phyloP scores from a whole-genome alignment of 83 land plant species.

The Thuja plicata region DNA sequence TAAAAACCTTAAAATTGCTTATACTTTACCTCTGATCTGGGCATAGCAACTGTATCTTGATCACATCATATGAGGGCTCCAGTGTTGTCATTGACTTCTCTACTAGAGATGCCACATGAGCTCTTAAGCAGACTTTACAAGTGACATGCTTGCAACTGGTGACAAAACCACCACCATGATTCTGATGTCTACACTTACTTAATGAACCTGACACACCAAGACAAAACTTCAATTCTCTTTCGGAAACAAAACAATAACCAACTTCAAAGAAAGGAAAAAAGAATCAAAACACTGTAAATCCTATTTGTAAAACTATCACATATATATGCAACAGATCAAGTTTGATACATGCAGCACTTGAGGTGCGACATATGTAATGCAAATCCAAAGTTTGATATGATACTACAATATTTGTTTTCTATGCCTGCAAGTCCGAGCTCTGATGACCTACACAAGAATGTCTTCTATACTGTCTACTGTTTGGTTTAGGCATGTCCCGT shows the following conservation, averaged over 20 bases:
- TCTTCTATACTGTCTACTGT: neutral
- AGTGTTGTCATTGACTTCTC: neutral
- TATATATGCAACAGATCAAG: neutral
- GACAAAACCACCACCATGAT: neutral
- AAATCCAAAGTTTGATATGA: neutral
- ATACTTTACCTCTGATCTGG: slow-evolving; percentile 4
- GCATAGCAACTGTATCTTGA: neutral
- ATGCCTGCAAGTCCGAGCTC: neutral
- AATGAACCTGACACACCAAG: neutral
- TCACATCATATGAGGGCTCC: neutral
- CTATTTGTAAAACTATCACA: neutral
- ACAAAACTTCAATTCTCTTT: neutral
- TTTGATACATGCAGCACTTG: neutral
- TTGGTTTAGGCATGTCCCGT: neutral
- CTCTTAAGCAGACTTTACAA: neutral
- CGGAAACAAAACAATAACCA: neutral
- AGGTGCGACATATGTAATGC: neutral
- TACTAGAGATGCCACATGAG: neutral
- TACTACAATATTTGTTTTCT: neutral
- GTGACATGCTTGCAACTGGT: neutral
- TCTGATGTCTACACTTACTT: slow-evolving; percentile 5
- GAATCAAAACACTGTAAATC: neutral
- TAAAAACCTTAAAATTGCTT: neutral
- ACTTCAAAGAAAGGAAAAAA: neutral
- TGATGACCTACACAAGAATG: neutral